These are phyloP conservation scores for Phytophthora ramorum DNA, from an alignment of 352 stramenopile species.

Conservation along the genomic window DNA sequence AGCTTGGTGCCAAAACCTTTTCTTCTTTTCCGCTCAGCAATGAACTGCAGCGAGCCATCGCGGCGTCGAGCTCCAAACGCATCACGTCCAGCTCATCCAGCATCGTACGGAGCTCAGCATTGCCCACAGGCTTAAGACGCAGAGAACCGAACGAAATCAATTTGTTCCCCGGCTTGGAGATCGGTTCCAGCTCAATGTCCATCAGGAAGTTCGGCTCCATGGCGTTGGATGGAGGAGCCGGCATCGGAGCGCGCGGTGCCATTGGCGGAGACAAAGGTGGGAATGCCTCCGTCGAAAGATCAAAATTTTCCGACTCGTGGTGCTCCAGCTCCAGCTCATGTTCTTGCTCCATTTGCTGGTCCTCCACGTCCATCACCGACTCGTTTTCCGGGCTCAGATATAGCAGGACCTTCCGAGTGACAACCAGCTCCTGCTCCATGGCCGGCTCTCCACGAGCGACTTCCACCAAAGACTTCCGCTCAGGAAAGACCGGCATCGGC, in stretches of 20 bases:
- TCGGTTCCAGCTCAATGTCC: slow-evolving; percentile 46
- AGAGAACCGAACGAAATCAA: slow-evolving; percentile 23
- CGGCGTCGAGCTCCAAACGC: slow-evolving; percentile 40
- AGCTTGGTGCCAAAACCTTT: slow-evolving; percentile 14
- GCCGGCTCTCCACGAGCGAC: slow-evolving; percentile 26
- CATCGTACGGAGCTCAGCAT: slow-evolving; percentile 47
- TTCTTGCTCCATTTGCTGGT: slow-evolving; percentile 26
- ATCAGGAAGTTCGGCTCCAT: slow-evolving; percentile 48
- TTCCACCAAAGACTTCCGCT: slow-evolving; percentile 35
- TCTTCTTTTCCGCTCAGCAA: slow-evolving; percentile 28
- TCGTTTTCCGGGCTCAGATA: slow-evolving; percentile 30
- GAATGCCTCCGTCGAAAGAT: slow-evolving; percentile 26
- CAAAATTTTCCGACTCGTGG: slow-evolving; percentile 19
- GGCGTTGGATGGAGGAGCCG: slow-evolving; percentile 7
- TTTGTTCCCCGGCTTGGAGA: slow-evolving; percentile 36
- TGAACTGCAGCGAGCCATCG: slow-evolving; percentile 40
- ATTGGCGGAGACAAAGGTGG: slow-evolving; percentile 26
- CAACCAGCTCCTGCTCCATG: slow-evolving; percentile 28
- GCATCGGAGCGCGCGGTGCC: slow-evolving; percentile 13
- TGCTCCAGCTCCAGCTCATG: slow-evolving; percentile 18
- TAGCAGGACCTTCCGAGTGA: slow-evolving; percentile 42
- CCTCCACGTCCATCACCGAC: slow-evolving; percentile 19
- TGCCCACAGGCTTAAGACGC: slow-evolving; percentile 28
- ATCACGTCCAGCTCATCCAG: slow-evolving; percentile 51
- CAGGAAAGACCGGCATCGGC: slow-evolving; percentile 25